Base-by-base conservation (phyloP, 495 filamentous ascomycete genomes). In the Aspergillus asperescens region DNA sequence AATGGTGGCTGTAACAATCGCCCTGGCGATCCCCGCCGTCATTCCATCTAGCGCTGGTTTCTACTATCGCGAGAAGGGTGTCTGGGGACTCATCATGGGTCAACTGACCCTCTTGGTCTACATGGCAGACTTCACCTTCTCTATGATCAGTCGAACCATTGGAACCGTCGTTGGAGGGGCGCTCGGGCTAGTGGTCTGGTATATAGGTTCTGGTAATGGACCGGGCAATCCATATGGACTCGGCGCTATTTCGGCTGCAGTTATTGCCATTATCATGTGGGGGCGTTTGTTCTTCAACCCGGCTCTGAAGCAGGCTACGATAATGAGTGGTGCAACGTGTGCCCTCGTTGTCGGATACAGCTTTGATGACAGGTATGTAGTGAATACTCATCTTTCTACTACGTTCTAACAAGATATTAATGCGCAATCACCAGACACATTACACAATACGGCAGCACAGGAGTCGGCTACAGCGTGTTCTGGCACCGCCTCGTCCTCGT, bases 11-110 rank as follows among this genome's bases (percentile, higher is more conserved):
- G 63, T 76, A 5, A 73, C 71, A 0, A 62, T 76, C 13, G 71
- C 73, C 5, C 62, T 73, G 8, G 60, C 51, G 5, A 68, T 77
- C 12, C 63, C 70, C 5, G 67, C 64, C 2, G 70, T 61, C 0
- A 64, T 77, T 13, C 72, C 72, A 0, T 50, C 53, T 15, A 68
- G 60, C 24, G 70, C 74, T n/a, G 67, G 74, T 2, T 75, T 77
- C 44, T 77, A 65, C 44, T 77, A 69, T 32, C 65, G 71, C 5
- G 66, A 75, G 43, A 74, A 71, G 48, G 72, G 74, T 2, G 44
- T 77, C 0, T 77, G 74, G 74, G 74, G 59, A 0, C 47, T 77
- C 37, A 76, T 77, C 27, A 77, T 75, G 71, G 70, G 55, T 3
- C 74, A 77, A 43, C 73, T 70, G 1, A 64, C 63, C 0, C 37